Conservation (phyloP, 2,329 filamentous ascomycete species). For the Zymoseptoria pseudotritici region DNA sequence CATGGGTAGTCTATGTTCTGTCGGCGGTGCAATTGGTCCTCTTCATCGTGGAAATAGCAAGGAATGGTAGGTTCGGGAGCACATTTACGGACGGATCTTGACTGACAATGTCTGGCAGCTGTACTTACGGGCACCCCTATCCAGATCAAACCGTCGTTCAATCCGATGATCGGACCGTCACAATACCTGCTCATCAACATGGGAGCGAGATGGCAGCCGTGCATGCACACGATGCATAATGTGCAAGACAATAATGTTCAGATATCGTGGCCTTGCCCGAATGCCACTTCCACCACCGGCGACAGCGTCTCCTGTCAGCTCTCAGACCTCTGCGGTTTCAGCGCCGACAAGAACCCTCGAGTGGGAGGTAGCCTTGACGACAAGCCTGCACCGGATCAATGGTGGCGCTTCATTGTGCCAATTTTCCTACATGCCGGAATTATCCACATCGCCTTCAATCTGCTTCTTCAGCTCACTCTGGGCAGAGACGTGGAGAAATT, state of each 20-base stretch:
- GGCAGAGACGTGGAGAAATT: constrained; percentile 86
- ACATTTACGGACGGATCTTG: neutral
- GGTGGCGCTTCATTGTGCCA: constrained; percentile 91
- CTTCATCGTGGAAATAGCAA: constrained; percentile 81
- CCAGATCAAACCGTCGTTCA: constrained; percentile 76
- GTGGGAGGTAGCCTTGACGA: constrained; percentile 45
- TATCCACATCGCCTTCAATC: constrained; percentile 92
- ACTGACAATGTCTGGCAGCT: constrained; percentile 38
- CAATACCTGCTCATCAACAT: constrained; percentile 89
- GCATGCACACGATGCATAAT: constrained; percentile 76
- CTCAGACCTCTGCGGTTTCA: constrained; percentile 75
- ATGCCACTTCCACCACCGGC: constrained; percentile 55
- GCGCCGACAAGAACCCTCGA: constrained; percentile 61
- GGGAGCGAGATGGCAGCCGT: constrained; percentile 85
- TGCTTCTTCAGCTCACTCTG: constrained; percentile 82
- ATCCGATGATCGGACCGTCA: constrained; percentile 95
- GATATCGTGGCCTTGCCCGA: constrained; percentile 72
- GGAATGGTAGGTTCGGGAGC: constrained; percentile 58
- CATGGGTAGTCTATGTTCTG: constrained; percentile 77
- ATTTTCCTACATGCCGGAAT: constrained; percentile 94
- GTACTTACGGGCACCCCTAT: constrained; percentile 71
- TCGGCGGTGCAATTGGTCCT: constrained; percentile 70
- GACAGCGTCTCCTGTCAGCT: constrained; percentile 60
- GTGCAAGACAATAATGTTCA: constrained; percentile 45
- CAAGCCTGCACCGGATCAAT: constrained; percentile 71